A percentile compares a stretch with the other conserved stretches of the same genome.
These are phyloP conservation scores for Tetracladium setigerum DNA, from an alignment of 495 filamentous ascomycete genomes.

Conservation along the genomic window DNA sequence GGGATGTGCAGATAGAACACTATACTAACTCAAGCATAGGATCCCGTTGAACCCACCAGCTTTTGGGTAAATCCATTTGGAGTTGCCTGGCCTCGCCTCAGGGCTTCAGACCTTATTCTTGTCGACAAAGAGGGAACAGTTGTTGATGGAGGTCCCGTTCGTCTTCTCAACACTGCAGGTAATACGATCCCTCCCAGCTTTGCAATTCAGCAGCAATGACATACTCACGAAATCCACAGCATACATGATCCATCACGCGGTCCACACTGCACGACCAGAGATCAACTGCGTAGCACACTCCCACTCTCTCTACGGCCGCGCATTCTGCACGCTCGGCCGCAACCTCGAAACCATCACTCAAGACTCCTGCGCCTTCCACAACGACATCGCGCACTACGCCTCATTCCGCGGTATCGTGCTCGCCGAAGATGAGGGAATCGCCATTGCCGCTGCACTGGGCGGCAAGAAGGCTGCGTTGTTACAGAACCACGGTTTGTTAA, in stretches of 20 bases:
- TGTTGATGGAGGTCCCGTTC: constrained; percentile 56
- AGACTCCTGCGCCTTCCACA: constrained; percentile 62
- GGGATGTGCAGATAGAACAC: neutral
- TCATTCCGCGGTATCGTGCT: constrained; percentile 70
- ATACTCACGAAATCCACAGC: constrained; percentile 20
- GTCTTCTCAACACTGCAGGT: constrained; percentile 55
- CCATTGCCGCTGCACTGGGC: constrained; percentile 58
- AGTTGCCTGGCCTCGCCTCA: constrained; percentile 61
- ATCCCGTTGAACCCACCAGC: constrained; percentile 57
- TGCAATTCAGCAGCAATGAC: neutral
- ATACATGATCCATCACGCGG: constrained; percentile 59
- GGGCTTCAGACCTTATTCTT: constrained; percentile 61
- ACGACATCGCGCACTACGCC: constrained; percentile 27
- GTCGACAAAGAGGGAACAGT: constrained; percentile 59
- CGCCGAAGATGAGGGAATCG: constrained; percentile 58
- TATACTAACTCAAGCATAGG: constrained; percentile 25
- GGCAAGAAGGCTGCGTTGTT: constrained; percentile 62
- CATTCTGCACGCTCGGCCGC: constrained; percentile 59
- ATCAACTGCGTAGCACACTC: constrained; percentile 66
- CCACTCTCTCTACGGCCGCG: constrained; percentile 63
- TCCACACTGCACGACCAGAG: constrained; percentile 65
- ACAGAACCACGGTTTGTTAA: constrained; percentile 55
- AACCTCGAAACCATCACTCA: constrained; percentile 67
- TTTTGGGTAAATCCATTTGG: constrained; percentile 86
- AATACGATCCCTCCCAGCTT: constrained; percentile 17